phyloP scores from a whole-genome alignment of 2,329 filamentous ascomycete species.

The Rosellinia necatrix region DNA sequence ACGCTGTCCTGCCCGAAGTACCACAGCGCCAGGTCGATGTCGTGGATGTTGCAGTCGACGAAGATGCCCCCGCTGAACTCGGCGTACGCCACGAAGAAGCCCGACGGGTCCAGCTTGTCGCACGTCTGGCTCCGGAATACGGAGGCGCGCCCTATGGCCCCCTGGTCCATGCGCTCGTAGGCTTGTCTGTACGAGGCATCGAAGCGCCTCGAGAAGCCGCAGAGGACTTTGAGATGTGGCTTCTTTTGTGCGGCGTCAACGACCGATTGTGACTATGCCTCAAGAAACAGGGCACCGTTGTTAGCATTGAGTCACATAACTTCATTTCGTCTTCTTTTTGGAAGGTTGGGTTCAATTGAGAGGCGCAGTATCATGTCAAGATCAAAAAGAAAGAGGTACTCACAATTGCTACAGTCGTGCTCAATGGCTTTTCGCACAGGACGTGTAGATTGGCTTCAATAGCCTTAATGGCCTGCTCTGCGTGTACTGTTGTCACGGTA shows the following conservation, averaged over 20 bases:
- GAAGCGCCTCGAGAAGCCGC: conserved; percentile 69
- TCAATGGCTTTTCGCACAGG: conserved; percentile 64
- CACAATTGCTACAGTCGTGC: conserved; percentile 63
- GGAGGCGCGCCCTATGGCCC: conserved; percentile 62
- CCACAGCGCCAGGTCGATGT: conserved; percentile 69
- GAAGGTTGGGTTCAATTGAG: neutral
- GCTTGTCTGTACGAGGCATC: conserved; percentile 69
- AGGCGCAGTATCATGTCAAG: neutral
- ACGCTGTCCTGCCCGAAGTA: conserved; percentile 61
- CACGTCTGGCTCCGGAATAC: conserved; percentile 69
- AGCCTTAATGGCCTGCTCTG: conserved; percentile 60
- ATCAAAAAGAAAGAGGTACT: conserved; percentile 40
- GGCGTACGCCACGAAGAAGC: conserved; percentile 72
- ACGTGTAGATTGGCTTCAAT: conserved; percentile 60
- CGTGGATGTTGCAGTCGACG: conserved; percentile 72
- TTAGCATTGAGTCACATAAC: neutral
- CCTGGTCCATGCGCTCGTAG: conserved; percentile 53
- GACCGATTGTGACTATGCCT: conserved; percentile 59
- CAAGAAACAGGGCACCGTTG: neutral
- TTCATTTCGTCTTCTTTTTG: neutral
- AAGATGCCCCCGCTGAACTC: conserved; percentile 70
- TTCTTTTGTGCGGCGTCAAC: conserved; percentile 49
- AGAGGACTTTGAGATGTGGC: conserved; percentile 68
- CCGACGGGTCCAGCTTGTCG: conserved; percentile 66
- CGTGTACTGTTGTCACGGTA: conserved; percentile 57